Evolutionary conservation across 345 rosid species (phyloP).

Genomic region (Chamaenerion angustifolium): DNA sequence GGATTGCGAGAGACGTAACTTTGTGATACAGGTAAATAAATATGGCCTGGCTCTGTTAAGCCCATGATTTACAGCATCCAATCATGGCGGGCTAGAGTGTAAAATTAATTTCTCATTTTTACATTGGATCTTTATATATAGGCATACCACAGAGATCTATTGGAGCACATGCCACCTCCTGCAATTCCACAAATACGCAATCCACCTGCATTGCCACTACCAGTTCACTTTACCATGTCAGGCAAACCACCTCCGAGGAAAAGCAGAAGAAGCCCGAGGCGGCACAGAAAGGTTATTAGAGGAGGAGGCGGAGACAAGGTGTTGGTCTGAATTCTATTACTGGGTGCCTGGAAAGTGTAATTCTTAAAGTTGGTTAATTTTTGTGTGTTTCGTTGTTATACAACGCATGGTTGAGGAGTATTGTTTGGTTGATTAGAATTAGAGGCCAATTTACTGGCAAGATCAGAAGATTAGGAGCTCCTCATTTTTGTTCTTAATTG

Average conservation of each 20-base stretch:
- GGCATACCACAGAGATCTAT: slow-evolving; percentile 62
- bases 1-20: slow-evolving; percentile 35
- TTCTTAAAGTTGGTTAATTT: neutral
- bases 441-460: neutral
- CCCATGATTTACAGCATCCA: too few relatives aligned
- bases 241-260: slow-evolving; percentile 9
- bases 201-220: slow-evolving; percentile 9
- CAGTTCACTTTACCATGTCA: slow-evolving; percentile 6
- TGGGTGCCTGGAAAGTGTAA: neutral
- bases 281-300: slow-evolving; percentile 41
- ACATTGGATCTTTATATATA: slow-evolving; percentile 15
- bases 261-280: slow-evolving; percentile 23
- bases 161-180: slow-evolving; percentile 41
- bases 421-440: neutral
- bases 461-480: slow-evolving; percentile 4
- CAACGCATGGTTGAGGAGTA: neutral
- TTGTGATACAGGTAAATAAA: slow-evolving; percentile 25
- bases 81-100: neutral
- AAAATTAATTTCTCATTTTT: neutral
- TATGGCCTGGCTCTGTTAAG: neutral
- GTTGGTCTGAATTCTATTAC: neutral
- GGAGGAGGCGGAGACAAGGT: slow-evolving; percentile 21
- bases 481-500: neutral
- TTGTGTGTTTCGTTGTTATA: neutral
- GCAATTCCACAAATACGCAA: too few relatives aligned